Evolutionary conservation across 2,329 filamentous ascomycete genomes (phyloP), one percentile per base, ranked within the genome.

Genomic region (Neopestalotiopsis clavispora): DNA sequence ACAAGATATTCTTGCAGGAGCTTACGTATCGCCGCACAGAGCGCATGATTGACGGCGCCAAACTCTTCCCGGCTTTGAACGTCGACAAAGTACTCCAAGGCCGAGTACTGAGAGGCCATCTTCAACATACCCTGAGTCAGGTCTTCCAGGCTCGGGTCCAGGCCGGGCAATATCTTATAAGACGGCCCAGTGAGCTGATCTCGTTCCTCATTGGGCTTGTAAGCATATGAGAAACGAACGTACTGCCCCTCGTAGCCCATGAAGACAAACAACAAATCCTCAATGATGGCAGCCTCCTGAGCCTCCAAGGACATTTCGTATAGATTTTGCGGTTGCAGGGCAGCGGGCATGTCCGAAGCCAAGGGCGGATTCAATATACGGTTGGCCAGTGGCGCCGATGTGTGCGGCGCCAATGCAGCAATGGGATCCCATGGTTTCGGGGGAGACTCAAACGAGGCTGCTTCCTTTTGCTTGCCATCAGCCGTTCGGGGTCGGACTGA

Each of bases 241-340:
- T 98, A 98, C 79, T 97, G 94, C n/a, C 96, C 96, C 81, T 99
- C 96, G 72, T 94, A 97, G 30, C 96, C 96, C 95, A 99, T 98
- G 75, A 98, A 97, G 4, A 97, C 94, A 77, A 95, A 98, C 45
- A 98, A 82, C 17, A 99, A 82, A 75, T 99, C 96, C 74, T 98
- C 95, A 58, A 98, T 85, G 61, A 99, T 92, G 9, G 90, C 92
- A 30, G 90, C 89, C 81, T 99, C 96, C 79, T 99, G 96, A 2
- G 89, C 88, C 72, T 97, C 92, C 34, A 97, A 83, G 0, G 90
- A 90, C 69, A 98, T 82, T 68, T 93, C 89, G 68, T 87, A 84
- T 17, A 98, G 84, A 6, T 91, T 85, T 63, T 84, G 83, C 1
- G 93, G 92, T 58, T 93, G 90, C 63, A 94, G 84, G 7, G 87